Base-by-base conservation (phyloP, 2,329 filamentous ascomycete species). In the Pyrenophora teres region DNA sequence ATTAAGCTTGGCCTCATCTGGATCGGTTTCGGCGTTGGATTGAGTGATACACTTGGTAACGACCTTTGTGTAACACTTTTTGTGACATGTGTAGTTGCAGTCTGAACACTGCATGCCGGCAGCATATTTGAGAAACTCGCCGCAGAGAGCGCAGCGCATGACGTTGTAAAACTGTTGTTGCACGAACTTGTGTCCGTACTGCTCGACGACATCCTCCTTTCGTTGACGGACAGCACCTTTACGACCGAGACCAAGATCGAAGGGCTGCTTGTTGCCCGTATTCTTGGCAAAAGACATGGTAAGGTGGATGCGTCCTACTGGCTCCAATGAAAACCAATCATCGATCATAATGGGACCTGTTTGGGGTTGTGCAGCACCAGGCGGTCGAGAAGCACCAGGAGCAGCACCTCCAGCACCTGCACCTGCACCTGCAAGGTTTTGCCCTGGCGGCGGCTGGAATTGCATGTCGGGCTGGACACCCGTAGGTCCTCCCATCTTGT, bases 1-100 rank as follows among this genome's bases (percentile, higher is more conserved):
- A 73, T 99, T 99, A 84, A 99, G 95, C 81, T 97, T 99, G 77
- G 97, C 94, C 76, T 99, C 94, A 76, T 99, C 94, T 18, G 94
- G 93, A 73, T 99, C 94, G 5, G 91, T 96, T 75, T 99, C 94
- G 59, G 94, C 93, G 72, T 99, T 99, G 57, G 93, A 97, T 75
- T 99, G 97, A 78, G 93, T 97, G 75, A 99, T 99, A 78, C 94
- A 99, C 77, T 99, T 99, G 59, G 94, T 99, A 65, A 99, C 94
- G 40, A 99, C 94, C 74, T 92, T 96, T 13, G 85, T 79, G 75
- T 97, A 99, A 74, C 94, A 99, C 77, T 97, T 97, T 67, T 91
- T 93, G 76, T 99, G 94, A 76, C 94, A 99, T 33, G 93, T 97
- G 78, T 97, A 97, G 78, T 97, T 97, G 88, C 94, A 99, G 77